These are phyloP conservation scores for Tolypocladium endophyticum DNA, from an alignment of 2,329 filamentous ascomycete genomes.

Conservation along the genomic window DNA sequence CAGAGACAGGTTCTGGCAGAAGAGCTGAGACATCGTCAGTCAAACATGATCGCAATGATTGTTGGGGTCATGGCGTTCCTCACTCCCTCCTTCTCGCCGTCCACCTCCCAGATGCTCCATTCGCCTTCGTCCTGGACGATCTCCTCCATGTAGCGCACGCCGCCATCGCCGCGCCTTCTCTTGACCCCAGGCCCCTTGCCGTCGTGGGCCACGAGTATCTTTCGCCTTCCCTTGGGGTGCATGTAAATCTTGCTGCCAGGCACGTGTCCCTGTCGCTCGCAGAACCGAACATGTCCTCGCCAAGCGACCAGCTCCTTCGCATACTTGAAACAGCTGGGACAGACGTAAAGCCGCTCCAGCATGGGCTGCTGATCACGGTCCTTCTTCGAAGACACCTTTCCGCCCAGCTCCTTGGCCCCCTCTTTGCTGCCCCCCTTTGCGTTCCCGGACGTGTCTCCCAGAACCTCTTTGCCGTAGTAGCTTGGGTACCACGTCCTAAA, in stretches of 20 bases:
- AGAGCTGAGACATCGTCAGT: conserved; percentile 42
- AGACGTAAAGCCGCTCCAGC: conserved; percentile 70
- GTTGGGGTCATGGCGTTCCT: conserved; percentile 15
- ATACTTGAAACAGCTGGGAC: conserved; percentile 91
- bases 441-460: conserved; percentile 36
- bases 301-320: conserved; percentile 51
- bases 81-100: conserved; percentile 73
- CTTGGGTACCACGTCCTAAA: conserved; percentile 92
- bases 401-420: conserved; percentile 15
- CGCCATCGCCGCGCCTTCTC: conserved; percentile 25
- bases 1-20: conserved; percentile 89
- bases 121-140: conserved; percentile 51
- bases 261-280: conserved; percentile 35
- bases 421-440: conserved; percentile 13
- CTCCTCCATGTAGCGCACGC: conserved; percentile 28
- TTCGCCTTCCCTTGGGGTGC: conserved; percentile 38
- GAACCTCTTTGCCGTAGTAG: conserved; percentile 68
- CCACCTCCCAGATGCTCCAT: conserved; percentile 85
- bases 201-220: conserved; percentile 25
- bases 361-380: conserved; percentile 29
- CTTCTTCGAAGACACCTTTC: conserved; percentile 18
- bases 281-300: conserved; percentile 48
- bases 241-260: conserved; percentile 69
- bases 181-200: conserved; percentile 21
- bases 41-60: background rate